Evolutionary conservation across 768 basidiomycete genomes (phyloP).

Genomic region (Clitopilus passeckerianus): DNA sequence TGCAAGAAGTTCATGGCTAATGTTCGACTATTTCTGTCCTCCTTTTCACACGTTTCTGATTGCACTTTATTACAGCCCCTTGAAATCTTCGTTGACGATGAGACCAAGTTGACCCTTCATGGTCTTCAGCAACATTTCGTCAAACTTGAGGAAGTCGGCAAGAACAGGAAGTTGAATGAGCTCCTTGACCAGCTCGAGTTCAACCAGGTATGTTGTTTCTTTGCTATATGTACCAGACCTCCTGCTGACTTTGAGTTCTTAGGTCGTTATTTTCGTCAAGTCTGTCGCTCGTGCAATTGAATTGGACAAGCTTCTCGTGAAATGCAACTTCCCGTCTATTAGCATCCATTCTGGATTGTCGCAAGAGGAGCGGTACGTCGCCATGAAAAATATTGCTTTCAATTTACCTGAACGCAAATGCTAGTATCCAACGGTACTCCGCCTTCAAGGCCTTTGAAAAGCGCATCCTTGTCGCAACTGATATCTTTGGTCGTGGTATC

Average conservation of each 20-base stretch:
- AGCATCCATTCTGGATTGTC: slow-evolving; percentile 92
- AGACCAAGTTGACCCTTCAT: slow-evolving; percentile 96
- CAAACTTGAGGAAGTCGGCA: slow-evolving; percentile 89
- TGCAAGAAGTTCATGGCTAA: slow-evolving; percentile 99
- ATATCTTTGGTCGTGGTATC: slow-evolving; percentile 99
- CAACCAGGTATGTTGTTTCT: slow-evolving; percentile 71
- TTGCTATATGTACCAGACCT: too few species aligned
- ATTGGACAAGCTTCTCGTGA: slow-evolving; percentile 90
- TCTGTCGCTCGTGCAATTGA: slow-evolving; percentile 96
- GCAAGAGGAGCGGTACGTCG: slow-evolving; percentile 90
- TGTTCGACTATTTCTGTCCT: slow-evolving; percentile 45
- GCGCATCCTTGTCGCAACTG: slow-evolving; percentile 96
- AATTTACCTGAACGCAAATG: slow-evolving; percentile 5
- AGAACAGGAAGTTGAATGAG: slow-evolving; percentile 97
- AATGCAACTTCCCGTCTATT: slow-evolving; percentile 98
- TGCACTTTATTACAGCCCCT: slow-evolving; percentile 60
- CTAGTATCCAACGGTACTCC: slow-evolving; percentile 79
- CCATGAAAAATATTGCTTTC: neutral
- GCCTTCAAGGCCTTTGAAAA: slow-evolving; percentile 99
- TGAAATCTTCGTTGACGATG: slow-evolving; percentile 99
- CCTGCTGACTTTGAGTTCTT: neutral
- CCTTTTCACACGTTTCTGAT: neutral
- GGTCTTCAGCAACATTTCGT: slow-evolving; percentile 99
- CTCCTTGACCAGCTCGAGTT: slow-evolving; percentile 94
- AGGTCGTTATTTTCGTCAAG: slow-evolving; percentile 99